These are phyloP conservation scores for Penicillium sp. DNA, from an alignment of 2,329 filamentous ascomycete genomes.

Conservation along the genomic window DNA sequence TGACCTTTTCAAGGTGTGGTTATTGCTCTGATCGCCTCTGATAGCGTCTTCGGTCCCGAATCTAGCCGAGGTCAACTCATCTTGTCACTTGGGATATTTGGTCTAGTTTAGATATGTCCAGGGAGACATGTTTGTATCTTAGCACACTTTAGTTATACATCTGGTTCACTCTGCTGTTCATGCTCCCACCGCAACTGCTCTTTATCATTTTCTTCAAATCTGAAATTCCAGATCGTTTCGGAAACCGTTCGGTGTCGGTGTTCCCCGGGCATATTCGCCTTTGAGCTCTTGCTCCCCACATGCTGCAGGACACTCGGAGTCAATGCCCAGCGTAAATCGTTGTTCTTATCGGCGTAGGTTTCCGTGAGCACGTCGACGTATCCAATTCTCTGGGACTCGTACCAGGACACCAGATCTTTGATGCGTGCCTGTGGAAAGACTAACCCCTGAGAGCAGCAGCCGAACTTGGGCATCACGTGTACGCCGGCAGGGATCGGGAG, in stretches of 20 bases:
- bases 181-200: neutral
- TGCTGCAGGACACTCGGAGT: conserved; percentile 43
- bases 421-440: conserved; percentile 36
- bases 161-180: neutral
- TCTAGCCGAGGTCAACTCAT: no score
- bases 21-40: no score
- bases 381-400: conserved; percentile 23
- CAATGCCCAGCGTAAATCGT: conserved; percentile 37
- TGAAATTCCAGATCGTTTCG: conserved; percentile 18
- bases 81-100: no score
- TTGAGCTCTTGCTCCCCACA: conserved; percentile 38
- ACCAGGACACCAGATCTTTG: conserved; percentile 25
- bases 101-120: no score
- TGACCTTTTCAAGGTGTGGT: no score
- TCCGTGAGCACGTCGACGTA: conserved; percentile 40
- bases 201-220: conserved; percentile 15
- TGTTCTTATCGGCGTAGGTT: conserved; percentile 36
- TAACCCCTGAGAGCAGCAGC: conserved; percentile 43
- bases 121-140: no score
- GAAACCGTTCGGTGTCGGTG: conserved; percentile 1
- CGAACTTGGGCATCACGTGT: conserved; percentile 37
- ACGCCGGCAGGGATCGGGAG: conserved; percentile 33
- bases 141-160: no score
- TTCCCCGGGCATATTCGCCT: conserved; percentile 11
- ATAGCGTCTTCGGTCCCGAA: no score